Conservation (phyloP, 129 eudicot genomes). For the Chrysanthemum lavandulifolium region DNA sequence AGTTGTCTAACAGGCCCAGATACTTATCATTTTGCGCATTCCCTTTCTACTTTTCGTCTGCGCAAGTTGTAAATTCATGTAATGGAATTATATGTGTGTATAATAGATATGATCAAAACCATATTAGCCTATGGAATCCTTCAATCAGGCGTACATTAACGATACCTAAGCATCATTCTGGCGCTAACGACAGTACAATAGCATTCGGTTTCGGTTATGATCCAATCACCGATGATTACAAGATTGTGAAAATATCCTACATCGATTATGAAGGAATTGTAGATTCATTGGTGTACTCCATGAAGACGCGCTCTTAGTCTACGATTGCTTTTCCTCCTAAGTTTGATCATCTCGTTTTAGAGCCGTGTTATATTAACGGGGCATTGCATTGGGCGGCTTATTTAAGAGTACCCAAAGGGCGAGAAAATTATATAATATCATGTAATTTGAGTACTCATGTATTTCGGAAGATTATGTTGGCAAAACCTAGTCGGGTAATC, state of each 20-base stretch:
- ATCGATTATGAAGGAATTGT: neutral
- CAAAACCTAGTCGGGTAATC: neutral
- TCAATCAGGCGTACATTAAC: too few species aligned
- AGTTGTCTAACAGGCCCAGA: too few species aligned
- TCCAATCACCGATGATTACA: neutral
- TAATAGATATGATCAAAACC: too few species aligned
- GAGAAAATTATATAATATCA: neutral
- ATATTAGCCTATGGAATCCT: too few species aligned
- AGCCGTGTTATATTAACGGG: too few species aligned
- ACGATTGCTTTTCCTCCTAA: neutral
- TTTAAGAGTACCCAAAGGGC: too few species aligned
- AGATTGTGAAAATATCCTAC: neutral
- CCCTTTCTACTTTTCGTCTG: too few species aligned
- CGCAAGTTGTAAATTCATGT: too few species aligned
- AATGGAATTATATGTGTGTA: too few species aligned
- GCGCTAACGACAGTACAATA: too few species aligned
- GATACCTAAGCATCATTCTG: neutral
- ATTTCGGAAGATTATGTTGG: neutral
- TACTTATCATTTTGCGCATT: too few species aligned
- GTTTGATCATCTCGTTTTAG: neutral
- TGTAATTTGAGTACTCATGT: slow-evolving; percentile 5
- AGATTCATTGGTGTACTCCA: neutral
- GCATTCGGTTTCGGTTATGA: neutral
- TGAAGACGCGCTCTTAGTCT: neutral
- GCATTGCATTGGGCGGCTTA: too few species aligned